A percentile compares a stretch with the other conserved stretches of the same genome.
phyloP scores from a whole-genome alignment of 345 rosid genomes.

The Brassica cretica region DNA sequence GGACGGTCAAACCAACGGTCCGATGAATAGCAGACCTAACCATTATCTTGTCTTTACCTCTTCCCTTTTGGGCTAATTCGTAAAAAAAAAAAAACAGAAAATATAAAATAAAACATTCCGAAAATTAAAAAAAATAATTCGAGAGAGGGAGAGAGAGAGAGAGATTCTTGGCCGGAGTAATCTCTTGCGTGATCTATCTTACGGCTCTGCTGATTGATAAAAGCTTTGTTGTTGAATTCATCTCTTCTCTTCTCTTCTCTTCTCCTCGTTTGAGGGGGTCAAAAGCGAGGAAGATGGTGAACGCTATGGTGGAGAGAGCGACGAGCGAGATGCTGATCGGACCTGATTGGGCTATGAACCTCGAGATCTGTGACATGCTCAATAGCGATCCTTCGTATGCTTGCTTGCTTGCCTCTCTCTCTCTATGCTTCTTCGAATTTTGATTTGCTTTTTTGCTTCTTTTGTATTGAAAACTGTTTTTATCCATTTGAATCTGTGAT shows the following conservation, averaged over 20 bases:
- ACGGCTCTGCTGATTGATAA: not conserved
- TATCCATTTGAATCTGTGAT: slow-evolving; percentile 13
- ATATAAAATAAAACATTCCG: slow-evolving; percentile 1
- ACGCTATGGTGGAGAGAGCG: slow-evolving; percentile 96
- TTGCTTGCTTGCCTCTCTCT: not conserved
- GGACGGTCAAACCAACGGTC: slow-evolving; percentile 38
- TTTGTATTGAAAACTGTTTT: not conserved
- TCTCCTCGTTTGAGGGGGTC: slow-evolving; percentile 6
- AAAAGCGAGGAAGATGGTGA: slow-evolving; percentile 73
- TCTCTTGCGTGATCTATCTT: slow-evolving; percentile 37
- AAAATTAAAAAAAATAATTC: slow-evolving; percentile 9
- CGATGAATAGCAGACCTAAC: slow-evolving; percentile 23
- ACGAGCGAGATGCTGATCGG: slow-evolving; percentile 99
- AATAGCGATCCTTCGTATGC: slow-evolving; percentile 87
- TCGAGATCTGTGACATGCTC: slow-evolving; percentile 99
- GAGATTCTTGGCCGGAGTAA: slow-evolving; percentile 47
- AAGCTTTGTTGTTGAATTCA: not conserved
- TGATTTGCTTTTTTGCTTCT: not conserved
- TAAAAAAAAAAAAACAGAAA: not conserved
- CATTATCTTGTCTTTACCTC: not conserved
- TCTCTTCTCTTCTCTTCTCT: slow-evolving; percentile 8
- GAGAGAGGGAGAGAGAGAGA: slow-evolving; percentile 28
- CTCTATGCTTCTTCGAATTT: slow-evolving; percentile 28
- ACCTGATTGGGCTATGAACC: slow-evolving; percentile 99
- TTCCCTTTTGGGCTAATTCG: not conserved